Base-by-base conservation (phyloP, 192 early-diverging fungal species). In the Funneliformis mosseae region DNA sequence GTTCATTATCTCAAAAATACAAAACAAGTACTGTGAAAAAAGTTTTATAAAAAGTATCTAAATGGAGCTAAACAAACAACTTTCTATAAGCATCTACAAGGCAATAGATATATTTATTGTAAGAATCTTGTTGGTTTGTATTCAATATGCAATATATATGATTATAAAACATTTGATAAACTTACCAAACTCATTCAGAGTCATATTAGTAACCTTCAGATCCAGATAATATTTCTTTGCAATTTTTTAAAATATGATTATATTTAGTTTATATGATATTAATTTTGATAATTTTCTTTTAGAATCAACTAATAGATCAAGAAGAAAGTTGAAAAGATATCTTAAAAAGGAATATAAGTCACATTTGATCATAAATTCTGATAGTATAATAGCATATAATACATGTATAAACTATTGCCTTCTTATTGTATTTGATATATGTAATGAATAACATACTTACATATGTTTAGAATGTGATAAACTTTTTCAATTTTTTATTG, bases 1-100 rank as follows among this genome's bases (percentile, higher is more conserved):
- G 42, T 76, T 10, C 38, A 38, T 28, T 74, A 74, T 60, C 25
- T 74, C 21, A 50, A 74, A 74, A 14, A 74, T 74, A 33, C 7
- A 59, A 74, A 74, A 39, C 8, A 59, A 16, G 42, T 27, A 60
- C 38, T 74, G 18, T 74, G 18, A 21, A 9, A 50, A 60, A 50
- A 60, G 21, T 60, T 60, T 42, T 1, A 39, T 50, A 10, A 74
- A 33, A 11, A 50, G 12, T 74, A 55, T 74, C 25, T 28, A 23
- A 55, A 59, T 74, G 50, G 72, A 27, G 25, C 14, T 10, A 27
- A 74, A 74, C 9, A 18, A 45, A 72, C 70, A 46, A 48, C 70
- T 6, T 72, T 72, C 46, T 25, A 46, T 45, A 48, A 38, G 23
- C 27, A 74, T 42, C 12, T 74, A 12, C 28, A 27, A 11, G 11